phyloP scores from a whole-genome alignment of 2,329 filamentous ascomycete genomes.

The Cryphonectria carpinicola region DNA sequence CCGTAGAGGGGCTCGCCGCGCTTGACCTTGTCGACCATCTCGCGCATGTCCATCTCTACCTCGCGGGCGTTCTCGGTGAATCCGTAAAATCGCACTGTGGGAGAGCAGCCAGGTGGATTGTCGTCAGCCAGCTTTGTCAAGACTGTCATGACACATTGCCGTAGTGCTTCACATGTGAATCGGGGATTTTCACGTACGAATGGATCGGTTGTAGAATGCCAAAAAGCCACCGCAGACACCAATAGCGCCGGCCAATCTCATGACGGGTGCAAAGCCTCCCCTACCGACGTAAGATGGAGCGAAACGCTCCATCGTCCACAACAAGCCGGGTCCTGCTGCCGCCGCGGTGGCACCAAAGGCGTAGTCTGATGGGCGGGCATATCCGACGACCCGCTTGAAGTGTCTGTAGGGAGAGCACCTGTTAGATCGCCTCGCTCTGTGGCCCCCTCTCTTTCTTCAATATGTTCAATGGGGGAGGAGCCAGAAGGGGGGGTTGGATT shows the following conservation, averaged over 20 bases:
- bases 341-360: slow-evolving; percentile 68
- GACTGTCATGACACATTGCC: not conserved
- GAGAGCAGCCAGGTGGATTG: not conserved
- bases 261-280: slow-evolving; percentile 78
- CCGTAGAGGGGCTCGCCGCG: slow-evolving; percentile 88
- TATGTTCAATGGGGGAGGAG: slow-evolving; percentile 2
- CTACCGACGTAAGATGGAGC: slow-evolving; percentile 83
- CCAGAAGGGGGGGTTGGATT: slow-evolving; percentile 31
- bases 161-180: not conserved
- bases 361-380: slow-evolving; percentile 87
- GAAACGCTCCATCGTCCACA: slow-evolving; percentile 80
- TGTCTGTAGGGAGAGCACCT: slow-evolving; percentile 60
- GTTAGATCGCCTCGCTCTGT: slow-evolving; percentile 37
- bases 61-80: slow-evolving; percentile 91
- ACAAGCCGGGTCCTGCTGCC: slow-evolving; percentile 72
- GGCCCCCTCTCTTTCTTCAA: not conserved
- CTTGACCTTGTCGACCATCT: slow-evolving; percentile 98
- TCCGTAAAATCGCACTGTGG: slow-evolving; percentile 89
- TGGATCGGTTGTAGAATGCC: slow-evolving; percentile 82
- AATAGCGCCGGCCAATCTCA: slow-evolving; percentile 77
- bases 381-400: slow-evolving; percentile 85
- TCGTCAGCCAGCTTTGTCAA: slow-evolving; percentile 15
- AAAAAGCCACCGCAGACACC: slow-evolving; percentile 80
- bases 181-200: slow-evolving; percentile 63
- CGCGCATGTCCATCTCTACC: slow-evolving; percentile 93